A percentile compares a stretch with the other conserved stretches of the same genome.
Conservation (phyloP, 805 yeast species). For the Komagataella phaffii region DNA sequence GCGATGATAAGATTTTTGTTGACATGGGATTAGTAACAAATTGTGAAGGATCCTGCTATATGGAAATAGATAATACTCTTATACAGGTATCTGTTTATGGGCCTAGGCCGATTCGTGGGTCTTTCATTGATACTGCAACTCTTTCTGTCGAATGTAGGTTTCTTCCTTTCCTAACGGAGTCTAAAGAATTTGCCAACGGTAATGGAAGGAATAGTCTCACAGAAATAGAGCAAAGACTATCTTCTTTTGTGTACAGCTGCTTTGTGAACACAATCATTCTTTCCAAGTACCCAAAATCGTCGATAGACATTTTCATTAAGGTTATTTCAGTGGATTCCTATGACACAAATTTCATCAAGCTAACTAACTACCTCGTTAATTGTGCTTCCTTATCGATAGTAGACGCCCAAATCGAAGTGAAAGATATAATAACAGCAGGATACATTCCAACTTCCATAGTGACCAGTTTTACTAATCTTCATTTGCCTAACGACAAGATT, state of each 20-base stretch:
- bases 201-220: slow-evolving; percentile 21
- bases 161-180: slow-evolving; percentile 33
- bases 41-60: slow-evolving; percentile 72
- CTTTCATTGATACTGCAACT: slow-evolving; percentile 54
- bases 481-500: slow-evolving; percentile 1
- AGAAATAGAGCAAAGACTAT: slow-evolving; percentile 29
- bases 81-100: slow-evolving; percentile 71
- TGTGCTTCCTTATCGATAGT: slow-evolving; percentile 63
- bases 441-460: background rate
- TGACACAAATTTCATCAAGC: slow-evolving; percentile 23
- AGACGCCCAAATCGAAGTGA: slow-evolving; percentile 73
- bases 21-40: slow-evolving; percentile 54
- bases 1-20: slow-evolving; percentile 32
- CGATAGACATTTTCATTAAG: slow-evolving; percentile 66
- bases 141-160: slow-evolving; percentile 48
- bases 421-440: slow-evolving; percentile 65
- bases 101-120: slow-evolving; percentile 71
- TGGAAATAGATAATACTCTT: slow-evolving; percentile 52
- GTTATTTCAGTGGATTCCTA: slow-evolving; percentile 35
- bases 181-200: slow-evolving; percentile 13
- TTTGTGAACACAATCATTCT: slow-evolving; percentile 34
- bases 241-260: slow-evolving; percentile 24
- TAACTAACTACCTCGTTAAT: slow-evolving; percentile 29
- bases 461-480: slow-evolving; percentile 4
- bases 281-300: slow-evolving; percentile 78